Conservation (phyloP, 768 basidiomycete genomes). For the Lactarius hatsudake region DNA sequence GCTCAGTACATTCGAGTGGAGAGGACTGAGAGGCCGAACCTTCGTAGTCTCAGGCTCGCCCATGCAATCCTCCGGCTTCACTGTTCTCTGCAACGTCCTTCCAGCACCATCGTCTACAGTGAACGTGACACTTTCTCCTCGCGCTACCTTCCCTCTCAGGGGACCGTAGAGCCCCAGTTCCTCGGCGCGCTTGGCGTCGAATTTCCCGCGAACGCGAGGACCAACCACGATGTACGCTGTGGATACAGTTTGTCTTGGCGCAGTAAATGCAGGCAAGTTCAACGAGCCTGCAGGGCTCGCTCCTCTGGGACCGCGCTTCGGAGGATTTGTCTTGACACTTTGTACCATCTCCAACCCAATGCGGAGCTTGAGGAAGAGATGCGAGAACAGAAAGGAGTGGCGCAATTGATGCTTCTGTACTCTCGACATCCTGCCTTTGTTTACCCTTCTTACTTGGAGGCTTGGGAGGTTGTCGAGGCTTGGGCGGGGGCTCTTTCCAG, state of each 20-base stretch:
- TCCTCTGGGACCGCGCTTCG: background rate
- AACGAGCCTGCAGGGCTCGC: constrained; percentile 15
- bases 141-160: constrained; percentile 56
- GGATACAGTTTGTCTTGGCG: constrained; percentile 22
- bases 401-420: background rate
- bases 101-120: constrained; percentile 46
- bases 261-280: constrained; percentile 11
- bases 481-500: constrained; percentile 27
- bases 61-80: constrained; percentile 59
- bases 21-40: constrained; percentile 33
- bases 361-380: constrained; percentile 21
- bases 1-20: constrained; percentile 9
- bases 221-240: constrained; percentile 44
- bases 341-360: constrained; percentile 12
- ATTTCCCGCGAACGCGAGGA: constrained; percentile 56
- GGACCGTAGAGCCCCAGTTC: constrained; percentile 66
- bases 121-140: constrained; percentile 62
- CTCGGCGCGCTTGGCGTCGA: constrained; percentile 62
- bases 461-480: background rate
- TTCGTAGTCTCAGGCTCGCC: constrained; percentile 50
- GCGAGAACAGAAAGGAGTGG: background rate
- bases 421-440: background rate
- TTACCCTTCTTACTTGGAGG: constrained; percentile 12
- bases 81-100: constrained; percentile 44
- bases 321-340: background rate